phyloP scores from a whole-genome alignment of 2,329 filamentous ascomycete genomes.

The Botryotinia convoluta region DNA sequence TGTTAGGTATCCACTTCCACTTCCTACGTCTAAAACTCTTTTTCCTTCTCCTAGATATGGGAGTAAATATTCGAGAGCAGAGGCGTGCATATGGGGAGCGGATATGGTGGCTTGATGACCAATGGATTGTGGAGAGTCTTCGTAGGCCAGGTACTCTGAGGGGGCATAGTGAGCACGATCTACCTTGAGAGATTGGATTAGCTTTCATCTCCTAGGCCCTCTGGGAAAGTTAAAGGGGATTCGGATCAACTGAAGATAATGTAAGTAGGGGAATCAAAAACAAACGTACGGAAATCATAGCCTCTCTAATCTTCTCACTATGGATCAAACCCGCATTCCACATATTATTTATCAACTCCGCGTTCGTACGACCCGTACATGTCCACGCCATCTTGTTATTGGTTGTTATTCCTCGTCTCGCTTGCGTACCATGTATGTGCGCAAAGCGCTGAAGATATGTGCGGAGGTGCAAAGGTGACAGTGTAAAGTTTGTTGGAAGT shows the following conservation, averaged over 20 bases:
- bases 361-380: constrained; percentile 73
- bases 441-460: not conserved
- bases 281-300: constrained; percentile 66
- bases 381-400: constrained; percentile 78
- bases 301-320: constrained; percentile 68
- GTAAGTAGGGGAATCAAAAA: constrained; percentile 8
- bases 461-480: not conserved
- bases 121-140: constrained; percentile 67
- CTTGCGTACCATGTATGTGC: not conserved
- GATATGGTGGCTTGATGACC: constrained; percentile 68
- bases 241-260: constrained; percentile 13
- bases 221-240: not conserved
- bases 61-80: constrained; percentile 61
- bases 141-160: constrained; percentile 65
- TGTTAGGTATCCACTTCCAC: constrained; percentile 79
- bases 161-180: constrained; percentile 85
- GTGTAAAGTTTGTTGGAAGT: not conserved
- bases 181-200: constrained; percentile 53
- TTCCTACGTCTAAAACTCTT: constrained; percentile 70
- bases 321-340: constrained; percentile 69
- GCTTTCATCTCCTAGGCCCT: constrained; percentile 10
- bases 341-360: constrained; percentile 75
- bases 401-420: not conserved
- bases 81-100: constrained; percentile 71
- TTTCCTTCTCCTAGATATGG: constrained; percentile 49